Percentiles rank a stretch among this genome's conserved stretches.
phyloP scores from a whole-genome alignment of 1,284 basidiomycete species.

The Amylostereum chailletii region DNA sequence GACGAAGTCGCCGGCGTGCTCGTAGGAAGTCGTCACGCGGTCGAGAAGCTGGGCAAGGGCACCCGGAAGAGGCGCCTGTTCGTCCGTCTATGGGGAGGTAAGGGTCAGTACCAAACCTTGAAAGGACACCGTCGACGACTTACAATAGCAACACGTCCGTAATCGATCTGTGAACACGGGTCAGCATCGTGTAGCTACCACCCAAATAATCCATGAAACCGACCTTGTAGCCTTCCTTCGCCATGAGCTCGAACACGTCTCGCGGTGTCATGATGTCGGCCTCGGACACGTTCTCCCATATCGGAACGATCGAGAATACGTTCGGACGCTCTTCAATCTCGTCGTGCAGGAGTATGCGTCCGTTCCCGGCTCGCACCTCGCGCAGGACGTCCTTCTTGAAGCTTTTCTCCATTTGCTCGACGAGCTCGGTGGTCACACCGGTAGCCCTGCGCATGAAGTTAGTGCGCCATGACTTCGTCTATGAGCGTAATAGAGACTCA shows the following conservation, averaged over 20 bases:
- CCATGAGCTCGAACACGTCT: constrained; percentile 74
- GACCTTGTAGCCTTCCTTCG: constrained; percentile 71
- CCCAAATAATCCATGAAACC: constrained; percentile 10
- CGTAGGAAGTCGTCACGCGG: constrained; percentile 59
- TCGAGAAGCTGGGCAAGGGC: constrained; percentile 75
- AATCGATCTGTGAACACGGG: constrained; percentile 58
- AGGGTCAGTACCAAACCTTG: neutral
- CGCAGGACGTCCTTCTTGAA: constrained; percentile 87
- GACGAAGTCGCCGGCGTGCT: constrained; percentile 67
- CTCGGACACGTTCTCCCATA: constrained; percentile 83
- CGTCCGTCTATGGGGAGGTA: constrained; percentile 65
- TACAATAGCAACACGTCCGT: constrained; percentile 81
- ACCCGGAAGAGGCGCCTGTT: constrained; percentile 87
- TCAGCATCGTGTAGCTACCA: constrained; percentile 1
- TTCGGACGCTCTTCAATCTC: constrained; percentile 93
- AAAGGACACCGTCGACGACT: constrained; percentile 20
- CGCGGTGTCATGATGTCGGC: constrained; percentile 90
- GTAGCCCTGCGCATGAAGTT: constrained; percentile 56
- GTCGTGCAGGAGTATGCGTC: constrained; percentile 88
- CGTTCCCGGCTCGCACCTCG: constrained; percentile 69
- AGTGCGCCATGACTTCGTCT: neutral
- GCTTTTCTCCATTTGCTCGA: constrained; percentile 87
- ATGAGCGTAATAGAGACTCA: constrained; percentile 29
- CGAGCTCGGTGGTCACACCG: constrained; percentile 86
- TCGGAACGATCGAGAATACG: constrained; percentile 78